A percentile compares a stretch with the other conserved stretches of the same genome.
Conservation (phyloP, 2,329 filamentous ascomycete species). For the Beauveria sp. region DNA sequence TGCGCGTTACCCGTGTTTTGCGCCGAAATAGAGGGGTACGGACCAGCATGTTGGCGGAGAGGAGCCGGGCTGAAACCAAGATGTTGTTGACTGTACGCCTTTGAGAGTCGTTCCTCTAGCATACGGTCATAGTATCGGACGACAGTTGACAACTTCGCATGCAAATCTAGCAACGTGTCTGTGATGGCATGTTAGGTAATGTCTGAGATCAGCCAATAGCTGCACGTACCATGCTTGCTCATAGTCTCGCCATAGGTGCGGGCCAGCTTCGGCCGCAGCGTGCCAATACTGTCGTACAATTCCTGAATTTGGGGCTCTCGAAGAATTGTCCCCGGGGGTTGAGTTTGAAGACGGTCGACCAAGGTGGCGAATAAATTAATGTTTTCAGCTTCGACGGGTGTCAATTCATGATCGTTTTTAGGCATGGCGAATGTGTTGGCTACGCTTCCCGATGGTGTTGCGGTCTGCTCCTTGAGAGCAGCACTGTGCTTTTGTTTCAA, state of each 20-base stretch:
- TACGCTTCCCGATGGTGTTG: constrained; percentile 29
- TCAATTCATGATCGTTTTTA: constrained; percentile 92
- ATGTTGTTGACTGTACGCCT: constrained; percentile 78
- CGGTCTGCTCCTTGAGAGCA: constrained; percentile 71
- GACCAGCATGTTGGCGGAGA: constrained; percentile 43
- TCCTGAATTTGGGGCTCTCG: constrained; percentile 97
- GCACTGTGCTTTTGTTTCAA: constrained; percentile 89
- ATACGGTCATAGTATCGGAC: constrained; percentile 97
- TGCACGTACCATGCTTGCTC: constrained; percentile 84
- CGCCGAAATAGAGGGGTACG: constrained; percentile 65
- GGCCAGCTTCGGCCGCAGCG: constrained; percentile 84
- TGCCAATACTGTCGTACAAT: constrained; percentile 94
- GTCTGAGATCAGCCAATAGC: background rate
- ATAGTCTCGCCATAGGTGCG: constrained; percentile 97
- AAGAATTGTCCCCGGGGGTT: constrained; percentile 92
- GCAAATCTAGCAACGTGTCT: constrained; percentile 90
- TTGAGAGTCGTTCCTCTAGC: constrained; percentile 91
- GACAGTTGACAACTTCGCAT: constrained; percentile 91
- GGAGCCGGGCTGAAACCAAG: constrained; percentile 55
- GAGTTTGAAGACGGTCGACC: constrained; percentile 89
- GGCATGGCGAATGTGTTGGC: constrained; percentile 50
- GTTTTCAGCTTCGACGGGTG: constrained; percentile 89
- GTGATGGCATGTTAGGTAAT: background rate
- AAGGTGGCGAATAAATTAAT: constrained; percentile 94
- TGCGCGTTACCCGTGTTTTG: constrained; percentile 40